Evolutionary conservation across 345 rosid genomes (phyloP).

Genomic region (Acer negundo): DNA sequence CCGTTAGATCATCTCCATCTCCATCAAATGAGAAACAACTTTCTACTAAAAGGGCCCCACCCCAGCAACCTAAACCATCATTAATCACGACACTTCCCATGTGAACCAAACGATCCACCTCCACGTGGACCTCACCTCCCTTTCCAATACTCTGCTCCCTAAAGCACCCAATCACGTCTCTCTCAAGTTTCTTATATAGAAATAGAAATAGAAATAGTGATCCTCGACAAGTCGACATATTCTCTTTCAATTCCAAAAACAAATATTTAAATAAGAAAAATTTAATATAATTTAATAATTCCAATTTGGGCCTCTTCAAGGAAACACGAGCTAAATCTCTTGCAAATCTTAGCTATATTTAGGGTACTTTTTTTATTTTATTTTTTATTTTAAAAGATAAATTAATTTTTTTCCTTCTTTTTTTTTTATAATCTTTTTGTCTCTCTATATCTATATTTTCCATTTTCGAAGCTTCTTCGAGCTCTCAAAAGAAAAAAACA

Average conservation of each 20-base stretch:
- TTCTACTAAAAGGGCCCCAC: neutral
- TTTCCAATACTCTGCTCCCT: neutral
- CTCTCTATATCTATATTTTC: neutral
- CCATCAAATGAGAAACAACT: neutral
- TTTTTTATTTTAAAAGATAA: neutral
- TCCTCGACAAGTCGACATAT: constrained; percentile 13
- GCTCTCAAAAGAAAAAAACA: neutral
- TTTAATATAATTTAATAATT: neutral
- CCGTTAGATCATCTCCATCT: constrained; percentile 22
- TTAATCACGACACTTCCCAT: constrained; percentile 4
- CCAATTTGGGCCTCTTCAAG: constrained; percentile 37
- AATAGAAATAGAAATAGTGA: neutral
- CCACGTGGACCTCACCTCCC: neutral
- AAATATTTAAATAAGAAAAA: neutral
- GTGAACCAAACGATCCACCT: constrained; percentile 4
- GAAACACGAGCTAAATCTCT: constrained; percentile 35
- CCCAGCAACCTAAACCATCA: neutral
- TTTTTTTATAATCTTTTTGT: neutral
- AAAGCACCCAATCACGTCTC: neutral
- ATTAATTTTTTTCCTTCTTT: neutral
- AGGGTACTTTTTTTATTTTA: constrained; percentile 6
- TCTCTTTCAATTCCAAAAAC: constrained; percentile 7
- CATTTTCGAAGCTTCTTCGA: constrained; percentile 29
- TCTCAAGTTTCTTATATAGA: neutral
- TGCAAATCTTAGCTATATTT: constrained; percentile 41